These are phyloP conservation scores for Cucurbita maxima DNA, from an alignment of 306 rosid species.

Conservation along the genomic window DNA sequence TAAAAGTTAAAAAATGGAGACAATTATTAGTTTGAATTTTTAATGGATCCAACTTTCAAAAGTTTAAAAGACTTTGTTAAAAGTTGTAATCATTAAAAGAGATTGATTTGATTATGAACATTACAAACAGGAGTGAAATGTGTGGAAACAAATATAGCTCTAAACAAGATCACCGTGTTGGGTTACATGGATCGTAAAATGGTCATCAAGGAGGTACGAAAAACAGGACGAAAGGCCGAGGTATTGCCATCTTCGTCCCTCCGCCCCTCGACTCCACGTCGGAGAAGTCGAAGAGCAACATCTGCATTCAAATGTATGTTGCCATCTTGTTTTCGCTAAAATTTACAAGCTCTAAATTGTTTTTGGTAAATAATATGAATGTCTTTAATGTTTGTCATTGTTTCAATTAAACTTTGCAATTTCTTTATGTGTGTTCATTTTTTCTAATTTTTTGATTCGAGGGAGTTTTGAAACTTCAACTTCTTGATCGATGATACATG, in stretches of 20 bases:
- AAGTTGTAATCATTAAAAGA: too few relatives aligned
- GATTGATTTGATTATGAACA: too few relatives aligned
- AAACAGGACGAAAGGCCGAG: neutral
- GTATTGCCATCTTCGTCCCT: neutral
- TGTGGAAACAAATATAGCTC: neutral
- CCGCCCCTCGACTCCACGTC: neutral
- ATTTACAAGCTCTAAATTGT: neutral
- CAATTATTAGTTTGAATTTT: too few relatives aligned
- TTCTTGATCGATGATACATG: too few relatives aligned
- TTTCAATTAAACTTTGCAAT: neutral
- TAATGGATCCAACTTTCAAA: too few relatives aligned
- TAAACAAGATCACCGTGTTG: neutral
- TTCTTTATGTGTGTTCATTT: neutral
- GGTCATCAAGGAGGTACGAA: neutral
- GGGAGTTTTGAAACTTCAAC: too few relatives aligned
- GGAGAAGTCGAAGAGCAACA: neutral
- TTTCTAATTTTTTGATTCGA: too few relatives aligned
- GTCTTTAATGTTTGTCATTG: neutral
- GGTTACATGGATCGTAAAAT: neutral
- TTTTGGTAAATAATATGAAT: neutral
- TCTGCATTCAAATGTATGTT: neutral
- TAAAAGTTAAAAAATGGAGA: too few relatives aligned
- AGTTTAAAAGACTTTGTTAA: neutral
- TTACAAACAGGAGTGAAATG: neutral
- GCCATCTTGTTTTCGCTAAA: neutral